Base-by-base conservation (phyloP, 129 eudicot genomes). In the Centella asiatica region DNA sequence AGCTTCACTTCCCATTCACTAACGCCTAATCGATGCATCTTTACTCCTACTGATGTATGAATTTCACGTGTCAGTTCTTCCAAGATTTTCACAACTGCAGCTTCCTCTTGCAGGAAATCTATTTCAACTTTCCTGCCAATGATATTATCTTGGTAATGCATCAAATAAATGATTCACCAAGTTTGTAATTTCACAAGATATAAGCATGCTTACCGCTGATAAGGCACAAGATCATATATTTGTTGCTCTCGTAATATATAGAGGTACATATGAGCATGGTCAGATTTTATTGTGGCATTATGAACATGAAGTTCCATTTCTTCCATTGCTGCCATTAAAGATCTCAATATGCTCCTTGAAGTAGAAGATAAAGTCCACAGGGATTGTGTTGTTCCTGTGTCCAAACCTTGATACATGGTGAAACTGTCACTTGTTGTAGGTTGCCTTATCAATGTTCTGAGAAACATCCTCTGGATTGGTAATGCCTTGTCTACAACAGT, bases 1-100 rank as follows among this genome's bases (percentile, higher is more conserved):
- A 93, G 96, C 80, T 93, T 93, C 63, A 93, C 85, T 80, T 93
- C 99, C 99, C 99, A 88, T 77, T 93, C 92, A 60, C 82, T 82
- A 42, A 93, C 96, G 31, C 95, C 87, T 72, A 93, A 80, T 7
- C 92, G 82, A 55, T 93, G 96, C 99, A 93, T 87, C 70, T 80
- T 93, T 25, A 85, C 83, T 47, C 96, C 92, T 69, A 83, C 85
- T 27, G 80, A 74, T 22, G 82, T 57, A 72, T 87, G 80, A 45
- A 92, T 79, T 67, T 93, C 95, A 50, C 75, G 78, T 47, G 83
- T 90, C 69, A 93, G 72, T 63, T 82, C 92, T 66, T 68, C 79
- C 83, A 93, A 78, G 55, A 88, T 81, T 48, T 67, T 51, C 76
- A 78, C 86, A 1, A 93, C 92, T 22, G 57, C 72, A 22, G 83